Percentiles rank a stretch among this genome's conserved stretches.
Evolutionary conservation across 805 yeast genomes (phyloP).

Genomic region (Pichia ethanolica): DNA sequence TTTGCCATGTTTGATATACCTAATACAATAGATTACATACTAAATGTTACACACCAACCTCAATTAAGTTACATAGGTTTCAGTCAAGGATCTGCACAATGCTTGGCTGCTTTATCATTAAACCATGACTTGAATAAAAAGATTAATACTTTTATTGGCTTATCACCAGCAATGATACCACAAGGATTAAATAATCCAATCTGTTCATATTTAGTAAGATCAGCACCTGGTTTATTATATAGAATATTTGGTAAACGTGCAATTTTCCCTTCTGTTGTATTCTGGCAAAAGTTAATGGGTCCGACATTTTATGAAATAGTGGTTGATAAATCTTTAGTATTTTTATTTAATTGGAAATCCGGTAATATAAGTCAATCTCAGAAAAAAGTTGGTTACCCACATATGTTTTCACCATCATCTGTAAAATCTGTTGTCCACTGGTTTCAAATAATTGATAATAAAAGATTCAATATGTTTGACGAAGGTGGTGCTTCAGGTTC

Average conservation of each 20-base stretch:
- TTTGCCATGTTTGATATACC: slow-evolving; percentile 90
- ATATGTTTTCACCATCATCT: slow-evolving; percentile 46
- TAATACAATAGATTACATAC: slow-evolving; percentile 65
- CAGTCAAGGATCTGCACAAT: slow-evolving; percentile 92
- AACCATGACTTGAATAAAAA: slow-evolving; percentile 55
- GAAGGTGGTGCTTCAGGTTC: slow-evolving; percentile 32
- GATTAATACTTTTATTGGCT: slow-evolving; percentile 59
- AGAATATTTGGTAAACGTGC: slow-evolving; percentile 68
- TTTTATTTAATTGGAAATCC: slow-evolving; percentile 44
- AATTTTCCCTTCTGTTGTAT: slow-evolving; percentile 64
- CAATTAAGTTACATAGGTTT: slow-evolving; percentile 74
- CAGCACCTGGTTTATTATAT: slow-evolving; percentile 68
- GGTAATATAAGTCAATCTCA: slow-evolving; percentile 36
- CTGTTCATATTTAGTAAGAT: slow-evolving; percentile 48
- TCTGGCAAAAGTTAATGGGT: slow-evolving; percentile 46
- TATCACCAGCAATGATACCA: slow-evolving; percentile 94
- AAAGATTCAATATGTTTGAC: slow-evolving; percentile 47
- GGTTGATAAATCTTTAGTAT: slow-evolving; percentile 38
- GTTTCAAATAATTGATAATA: slow-evolving; percentile 39
- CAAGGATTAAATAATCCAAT: slow-evolving; percentile 53
- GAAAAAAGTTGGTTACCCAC: slow-evolving; percentile 42
- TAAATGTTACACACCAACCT: slow-evolving; percentile 38
- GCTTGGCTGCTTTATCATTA: slow-evolving; percentile 70
- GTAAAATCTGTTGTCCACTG: slow-evolving; percentile 49
- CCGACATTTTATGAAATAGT: slow-evolving; percentile 40